phyloP scores from a whole-genome alignment of 495 filamentous ascomycete genomes.

The Annulohypoxylon stygium region DNA sequence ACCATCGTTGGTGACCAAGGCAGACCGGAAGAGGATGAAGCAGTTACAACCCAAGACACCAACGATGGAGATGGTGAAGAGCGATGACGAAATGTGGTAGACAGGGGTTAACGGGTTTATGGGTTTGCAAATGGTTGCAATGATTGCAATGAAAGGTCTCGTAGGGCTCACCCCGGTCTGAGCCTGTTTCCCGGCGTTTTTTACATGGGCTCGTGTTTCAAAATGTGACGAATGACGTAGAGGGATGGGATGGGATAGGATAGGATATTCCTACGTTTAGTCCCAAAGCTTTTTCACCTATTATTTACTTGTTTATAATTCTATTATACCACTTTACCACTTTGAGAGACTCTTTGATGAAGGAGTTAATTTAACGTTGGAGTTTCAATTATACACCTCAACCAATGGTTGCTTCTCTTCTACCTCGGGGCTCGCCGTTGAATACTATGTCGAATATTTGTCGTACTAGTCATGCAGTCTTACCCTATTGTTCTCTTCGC shows the following conservation, averaged over 20 bases:
- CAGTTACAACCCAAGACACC: constrained; percentile 69
- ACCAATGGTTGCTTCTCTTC: constrained; percentile 11
- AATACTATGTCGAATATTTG: neutral
- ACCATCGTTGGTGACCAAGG: constrained; percentile 79
- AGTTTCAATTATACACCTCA: constrained; percentile 15
- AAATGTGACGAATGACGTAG: constrained; percentile 35
- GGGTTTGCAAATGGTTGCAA: constrained; percentile 1
- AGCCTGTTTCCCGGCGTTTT: constrained; percentile 29
- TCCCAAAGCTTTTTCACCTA: constrained; percentile 9
- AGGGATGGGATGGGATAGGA: constrained; percentile 1
- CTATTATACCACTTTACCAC: constrained; percentile 41
- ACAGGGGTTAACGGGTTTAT: constrained; percentile 12
- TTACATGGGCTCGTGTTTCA: constrained; percentile 21
- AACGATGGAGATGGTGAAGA: constrained; percentile 66
- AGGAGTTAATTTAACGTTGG: constrained; percentile 32
- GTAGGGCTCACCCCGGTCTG: constrained; percentile 9
- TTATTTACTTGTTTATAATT: constrained; percentile 38
- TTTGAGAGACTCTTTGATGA: constrained; percentile 26
- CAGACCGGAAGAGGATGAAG: constrained; percentile 77
- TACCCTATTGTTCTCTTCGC: neutral
- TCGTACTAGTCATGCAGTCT: constrained; percentile 19
- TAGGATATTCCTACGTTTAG: neutral
- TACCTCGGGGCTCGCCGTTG: neutral
- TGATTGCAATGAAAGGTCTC: constrained; percentile 8
- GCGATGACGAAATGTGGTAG: constrained; percentile 68